Base-by-base conservation (phyloP, 2,329 filamentous ascomycete species). In the Sporothrix variecibatus region DNA sequence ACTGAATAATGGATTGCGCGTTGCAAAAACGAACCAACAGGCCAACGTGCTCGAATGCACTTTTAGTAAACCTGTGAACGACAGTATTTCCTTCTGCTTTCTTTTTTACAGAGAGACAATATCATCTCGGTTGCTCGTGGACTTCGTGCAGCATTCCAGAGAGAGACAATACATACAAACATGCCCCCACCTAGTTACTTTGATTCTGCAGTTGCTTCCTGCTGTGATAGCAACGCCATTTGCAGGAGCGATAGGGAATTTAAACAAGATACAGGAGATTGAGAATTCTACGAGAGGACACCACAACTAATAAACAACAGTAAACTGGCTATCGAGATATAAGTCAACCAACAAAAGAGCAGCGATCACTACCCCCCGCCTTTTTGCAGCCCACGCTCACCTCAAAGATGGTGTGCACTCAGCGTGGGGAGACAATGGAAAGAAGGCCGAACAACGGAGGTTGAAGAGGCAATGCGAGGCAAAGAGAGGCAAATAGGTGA, bases 191-290 rank as follows among this genome's bases (percentile, higher is more conserved):
- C n/a, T n/a, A n/a, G n/a, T n/a, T 53, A 17, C 46, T 51, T 2
- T n/a, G 43, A 4, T 34, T 43, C 34, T 65, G 34, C 34, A 65
- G 60, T 23, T 12, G 15, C 34, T 65, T 20, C 43, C 56, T 60
- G 56, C 51, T 12, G 51, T 56, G 56, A 60, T 34, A 60, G 28
- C 56, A 60, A 60, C 56, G 56, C 28, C 28, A 34, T 38, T 20
- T 31, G 28, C 15, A 20, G 56, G 26, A 34, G 60, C 60, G 60
- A 64, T 67, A 46, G 64, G 40, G 64, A 67, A 67, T 67, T 56
- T 56, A 2, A 2, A 49, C 1, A 1, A 17, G 43, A 49, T 49
- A 15, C 43, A 4, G 15, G 43, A 49, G 43, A 20, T 49, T 40
- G 60, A 64, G 15, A 15, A 23, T 43, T 7, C 2, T 9, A 11